Evolutionary conservation across 306 rosid genomes (phyloP), one percentile per base, ranked within the genome.

Genomic region (Cucurbita pepo): DNA sequence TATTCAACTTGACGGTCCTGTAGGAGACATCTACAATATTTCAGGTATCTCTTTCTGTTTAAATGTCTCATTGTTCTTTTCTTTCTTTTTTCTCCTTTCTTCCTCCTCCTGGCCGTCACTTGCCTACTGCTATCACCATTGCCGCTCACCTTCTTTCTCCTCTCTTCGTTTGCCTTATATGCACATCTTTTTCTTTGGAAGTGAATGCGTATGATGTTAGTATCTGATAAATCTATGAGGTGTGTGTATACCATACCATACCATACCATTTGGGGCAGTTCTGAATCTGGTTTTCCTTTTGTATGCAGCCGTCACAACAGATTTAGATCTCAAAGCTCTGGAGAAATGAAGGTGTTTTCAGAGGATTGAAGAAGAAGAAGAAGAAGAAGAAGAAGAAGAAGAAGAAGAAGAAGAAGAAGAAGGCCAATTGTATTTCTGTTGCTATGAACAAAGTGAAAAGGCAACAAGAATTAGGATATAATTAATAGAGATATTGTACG

Each of bases 1-100:
- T 83, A 84, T 80, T 87, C 93, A 66, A 78, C 75, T 70, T 70
- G 48, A 70, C 45, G 8, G 16, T 70, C 25, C 48, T 14, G 60
- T 51, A 40, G 8, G 66, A 41, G 14, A 41, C 66, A 56, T 40
- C 63, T 54, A 14, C 52, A 56, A 16, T 55, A 11, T 37, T 41
- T 65, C 63, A 72, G 76, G 76, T 72, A 72, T 52, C 54, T 51
- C 16, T 25, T 25, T 25, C 25, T 25, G 25, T 25, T 25, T 25
- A 25, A 25, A 25, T 25, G 25, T 25, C 25, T 25, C 25, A 25
- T 25, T 25, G 25, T 25, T 25, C 25, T 25, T 25, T 25, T 25
- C 25, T 25, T 1, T 25, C 25, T 25, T 1, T 25, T 25, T 25
- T 25, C 25, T 25, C 25, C 25, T 25, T 25, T 25, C 25, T 25